phyloP scores from a whole-genome alignment of 2,329 filamentous ascomycete genomes.

The Rhexocercosporidium sp. region DNA sequence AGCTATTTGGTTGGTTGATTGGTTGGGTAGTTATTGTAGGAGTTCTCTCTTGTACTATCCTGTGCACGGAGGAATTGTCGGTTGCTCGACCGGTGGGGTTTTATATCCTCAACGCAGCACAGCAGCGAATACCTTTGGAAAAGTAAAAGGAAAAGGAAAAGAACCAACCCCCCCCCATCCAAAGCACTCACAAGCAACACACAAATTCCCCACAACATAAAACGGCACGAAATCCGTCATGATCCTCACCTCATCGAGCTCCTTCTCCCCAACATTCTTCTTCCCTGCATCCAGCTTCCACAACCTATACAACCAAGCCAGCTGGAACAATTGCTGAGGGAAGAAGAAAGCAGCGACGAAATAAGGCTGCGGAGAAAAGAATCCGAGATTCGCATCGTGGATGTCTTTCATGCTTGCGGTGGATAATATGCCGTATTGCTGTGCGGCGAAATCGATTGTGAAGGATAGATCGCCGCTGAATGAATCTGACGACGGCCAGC shows the following conservation, averaged over 20 bases:
- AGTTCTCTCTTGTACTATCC: too few relatives aligned
- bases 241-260: slow-evolving; percentile 50
- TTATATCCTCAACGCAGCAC: too few relatives aligned
- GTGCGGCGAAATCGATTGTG: slow-evolving; percentile 60
- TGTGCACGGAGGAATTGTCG: too few relatives aligned
- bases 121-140: too few relatives aligned
- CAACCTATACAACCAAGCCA: slow-evolving; percentile 61
- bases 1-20: too few relatives aligned
- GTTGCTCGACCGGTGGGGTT: too few relatives aligned
- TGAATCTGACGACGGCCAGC: too few relatives aligned
- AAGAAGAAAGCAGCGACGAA: slow-evolving; percentile 67
- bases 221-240: slow-evolving; percentile 61
- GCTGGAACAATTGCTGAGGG: slow-evolving; percentile 62
- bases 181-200: slow-evolving; percentile 58
- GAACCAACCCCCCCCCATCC: too few relatives aligned
- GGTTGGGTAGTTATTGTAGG: too few relatives aligned
- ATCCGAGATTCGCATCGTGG: slow-evolving; percentile 61
- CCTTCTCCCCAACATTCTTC: slow-evolving; percentile 44
- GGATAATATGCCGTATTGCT: slow-evolving; percentile 63
- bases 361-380: slow-evolving; percentile 62
- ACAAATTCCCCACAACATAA: slow-evolving; percentile 61
- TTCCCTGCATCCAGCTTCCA: slow-evolving; percentile 53
- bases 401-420: slow-evolving; percentile 64
- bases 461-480: too few relatives aligned
- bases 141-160: too few relatives aligned